Conservation (phyloP, 2,329 filamentous ascomycete species). For the Myriosclerotinia scirpicola region DNA sequence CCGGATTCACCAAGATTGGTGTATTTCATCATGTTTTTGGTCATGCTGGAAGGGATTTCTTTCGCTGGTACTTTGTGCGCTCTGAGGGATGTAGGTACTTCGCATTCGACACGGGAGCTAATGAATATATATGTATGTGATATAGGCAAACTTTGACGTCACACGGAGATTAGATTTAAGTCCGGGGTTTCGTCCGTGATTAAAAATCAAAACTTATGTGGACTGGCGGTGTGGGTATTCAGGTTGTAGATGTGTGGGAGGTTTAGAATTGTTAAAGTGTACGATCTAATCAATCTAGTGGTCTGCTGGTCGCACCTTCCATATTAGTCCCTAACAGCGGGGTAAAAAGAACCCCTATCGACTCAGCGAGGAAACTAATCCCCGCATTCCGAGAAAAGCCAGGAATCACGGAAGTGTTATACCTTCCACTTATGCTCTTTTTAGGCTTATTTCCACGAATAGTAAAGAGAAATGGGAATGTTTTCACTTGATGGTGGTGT, state of each 20-base stretch:
- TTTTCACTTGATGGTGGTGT: no score
- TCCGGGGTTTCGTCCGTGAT: not conserved
- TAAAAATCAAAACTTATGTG: not conserved
- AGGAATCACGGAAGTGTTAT: not conserved
- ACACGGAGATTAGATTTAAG: slow-evolving; percentile 12
- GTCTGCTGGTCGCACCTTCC: no score
- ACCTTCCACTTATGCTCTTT: no score
- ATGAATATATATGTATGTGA: not conserved
- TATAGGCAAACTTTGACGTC: not conserved
- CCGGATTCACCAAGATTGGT: slow-evolving; percentile 47
- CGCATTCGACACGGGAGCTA: not conserved
- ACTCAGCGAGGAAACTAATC: not conserved
- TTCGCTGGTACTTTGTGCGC: not conserved
- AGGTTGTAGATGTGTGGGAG: no score
- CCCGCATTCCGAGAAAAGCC: not conserved
- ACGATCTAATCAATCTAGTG: no score
- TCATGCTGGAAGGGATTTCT: not conserved
- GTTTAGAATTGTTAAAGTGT: no score
- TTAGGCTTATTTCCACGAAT: no score
- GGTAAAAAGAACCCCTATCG: not conserved
- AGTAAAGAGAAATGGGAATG: no score
- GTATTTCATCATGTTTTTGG: slow-evolving; percentile 28
- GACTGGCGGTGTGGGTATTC: not conserved
- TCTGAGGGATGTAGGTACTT: not conserved
- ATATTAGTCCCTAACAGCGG: no score